A percentile compares a stretch with the other conserved stretches of the same genome.
Conservation (phyloP, 2,329 filamentous ascomycete genomes). For the Fonsecaea nubica region DNA sequence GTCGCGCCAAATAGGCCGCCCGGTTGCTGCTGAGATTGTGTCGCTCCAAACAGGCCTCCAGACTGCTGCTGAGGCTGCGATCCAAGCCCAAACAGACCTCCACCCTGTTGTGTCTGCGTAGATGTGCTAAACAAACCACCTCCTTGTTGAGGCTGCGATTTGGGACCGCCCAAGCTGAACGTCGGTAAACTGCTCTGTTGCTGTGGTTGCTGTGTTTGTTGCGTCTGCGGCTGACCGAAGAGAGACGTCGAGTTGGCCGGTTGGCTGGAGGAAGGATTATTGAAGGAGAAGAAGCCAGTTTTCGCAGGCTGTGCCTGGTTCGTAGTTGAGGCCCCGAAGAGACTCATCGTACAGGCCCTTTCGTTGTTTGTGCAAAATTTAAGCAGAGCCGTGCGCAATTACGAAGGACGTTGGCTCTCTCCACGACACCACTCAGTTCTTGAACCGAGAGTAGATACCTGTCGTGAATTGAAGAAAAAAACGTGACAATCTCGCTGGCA, state of each 20-base stretch:
- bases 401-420: background rate
- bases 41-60: conserved; percentile 43
- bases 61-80: conserved; percentile 38
- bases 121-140: conserved; percentile 42
- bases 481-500: background rate
- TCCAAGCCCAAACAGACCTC: conserved; percentile 42
- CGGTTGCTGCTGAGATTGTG: conserved; percentile 38
- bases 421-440: background rate
- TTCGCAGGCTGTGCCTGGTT: conserved; percentile 29
- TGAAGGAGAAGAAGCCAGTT: conserved; percentile 26
- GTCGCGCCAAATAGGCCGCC: conserved; percentile 41
- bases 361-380: background rate
- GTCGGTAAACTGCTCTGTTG: conserved; percentile 27
- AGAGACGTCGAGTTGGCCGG: conserved; percentile 24
- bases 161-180: conserved; percentile 31
- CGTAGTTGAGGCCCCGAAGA: conserved; percentile 26
- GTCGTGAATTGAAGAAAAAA: background rate
- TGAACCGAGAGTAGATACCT: background rate
- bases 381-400: background rate
- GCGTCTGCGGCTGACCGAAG: conserved; percentile 31
- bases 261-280: conserved; percentile 24
- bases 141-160: conserved; percentile 40
- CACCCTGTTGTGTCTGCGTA: conserved; percentile 40
- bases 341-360: conserved; percentile 18
- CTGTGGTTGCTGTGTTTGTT: conserved; percentile 2